Evolutionary conservation across 176 grass and related monocot species (phyloP).

Genomic region (Eleusine coracana): DNA sequence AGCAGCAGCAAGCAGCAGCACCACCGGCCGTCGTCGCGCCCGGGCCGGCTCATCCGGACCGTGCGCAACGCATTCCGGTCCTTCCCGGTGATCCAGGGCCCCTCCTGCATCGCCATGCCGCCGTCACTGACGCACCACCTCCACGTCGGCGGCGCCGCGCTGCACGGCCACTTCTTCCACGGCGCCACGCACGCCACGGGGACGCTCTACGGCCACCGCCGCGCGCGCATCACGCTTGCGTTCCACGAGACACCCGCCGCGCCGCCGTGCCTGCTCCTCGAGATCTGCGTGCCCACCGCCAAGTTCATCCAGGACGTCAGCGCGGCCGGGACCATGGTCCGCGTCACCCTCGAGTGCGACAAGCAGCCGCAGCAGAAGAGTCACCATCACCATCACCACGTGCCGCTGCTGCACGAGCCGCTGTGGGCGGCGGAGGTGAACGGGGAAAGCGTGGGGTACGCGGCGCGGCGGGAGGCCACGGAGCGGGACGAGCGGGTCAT

Average conservation of each 20-base stretch:
- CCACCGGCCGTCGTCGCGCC: slow-evolving; percentile 22
- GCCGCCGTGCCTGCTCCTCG: slow-evolving; percentile 65
- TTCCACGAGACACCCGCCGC: slow-evolving; percentile 69
- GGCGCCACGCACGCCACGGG: slow-evolving; percentile 66
- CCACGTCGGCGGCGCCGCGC: slow-evolving; percentile 3
- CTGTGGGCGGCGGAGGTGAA: slow-evolving; percentile 73
- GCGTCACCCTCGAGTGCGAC: slow-evolving; percentile 89
- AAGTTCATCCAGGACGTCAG: slow-evolving; percentile 92
- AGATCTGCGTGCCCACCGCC: slow-evolving; percentile 61
- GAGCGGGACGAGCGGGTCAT: slow-evolving; percentile 70
- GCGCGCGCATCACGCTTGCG: slow-evolving; percentile 69
- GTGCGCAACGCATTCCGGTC: slow-evolving; percentile 70
- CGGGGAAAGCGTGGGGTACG: slow-evolving; percentile 74
- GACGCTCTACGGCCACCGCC: slow-evolving; percentile 74
- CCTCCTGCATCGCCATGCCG: slow-evolving; percentile 54
- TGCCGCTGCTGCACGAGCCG: slow-evolving; percentile 69
- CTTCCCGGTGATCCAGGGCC: slow-evolving; percentile 60
- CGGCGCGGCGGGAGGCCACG: slow-evolving; percentile 59
- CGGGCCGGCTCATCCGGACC: slow-evolving; percentile 52
- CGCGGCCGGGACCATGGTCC: slow-evolving; percentile 61
- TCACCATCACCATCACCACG: neutral
- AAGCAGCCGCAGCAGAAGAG: slow-evolving; percentile 33
- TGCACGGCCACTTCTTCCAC: slow-evolving; percentile 51
- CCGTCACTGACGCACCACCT: slow-evolving; percentile 37
- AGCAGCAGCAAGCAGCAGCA: slow-evolving; percentile 25